Conservation (phyloP, 2,329 filamentous ascomycete species). For the Colletotrichum cuscutae region DNA sequence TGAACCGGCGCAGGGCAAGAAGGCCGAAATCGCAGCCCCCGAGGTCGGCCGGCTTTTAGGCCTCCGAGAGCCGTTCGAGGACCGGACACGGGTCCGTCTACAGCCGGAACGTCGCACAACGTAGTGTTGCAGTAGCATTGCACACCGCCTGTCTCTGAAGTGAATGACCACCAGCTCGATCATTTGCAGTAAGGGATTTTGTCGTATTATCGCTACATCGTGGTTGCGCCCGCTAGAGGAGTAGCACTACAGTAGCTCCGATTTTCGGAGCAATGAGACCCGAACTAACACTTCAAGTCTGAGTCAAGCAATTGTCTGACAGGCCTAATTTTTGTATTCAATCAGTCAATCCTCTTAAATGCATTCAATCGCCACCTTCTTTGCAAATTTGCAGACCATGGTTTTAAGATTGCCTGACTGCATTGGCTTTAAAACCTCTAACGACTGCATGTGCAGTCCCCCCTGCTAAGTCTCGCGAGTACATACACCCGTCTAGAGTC, state of each 20-base stretch:
- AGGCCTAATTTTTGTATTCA: neutral
- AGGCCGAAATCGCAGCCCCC: constrained; percentile 20
- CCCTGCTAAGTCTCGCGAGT: no score
- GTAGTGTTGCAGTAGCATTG: no score
- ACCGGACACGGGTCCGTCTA: constrained; percentile 22
- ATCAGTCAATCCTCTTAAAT: neutral
- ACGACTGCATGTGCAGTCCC: no score
- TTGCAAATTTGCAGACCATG: no score
- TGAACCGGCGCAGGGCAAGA: constrained; percentile 6
- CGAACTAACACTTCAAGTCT: no score
- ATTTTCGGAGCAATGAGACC: neutral
- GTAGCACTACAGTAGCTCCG: neutral
- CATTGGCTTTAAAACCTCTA: no score
- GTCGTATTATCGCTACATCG: neutral
- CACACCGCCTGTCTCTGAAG: no score
- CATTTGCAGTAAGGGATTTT: neutral
- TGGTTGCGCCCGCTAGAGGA: neutral
- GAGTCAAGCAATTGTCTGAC: neutral
- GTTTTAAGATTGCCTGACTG: no score
- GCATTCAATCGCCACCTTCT: no score
- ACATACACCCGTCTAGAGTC: neutral
- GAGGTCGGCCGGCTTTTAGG: constrained; percentile 23
- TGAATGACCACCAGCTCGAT: neutral
- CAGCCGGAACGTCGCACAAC: neutral
- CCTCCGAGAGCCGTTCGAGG: neutral